Evolutionary conservation across 2,329 filamentous ascomycete species (phyloP).

Genomic region (Xylaria sp.): DNA sequence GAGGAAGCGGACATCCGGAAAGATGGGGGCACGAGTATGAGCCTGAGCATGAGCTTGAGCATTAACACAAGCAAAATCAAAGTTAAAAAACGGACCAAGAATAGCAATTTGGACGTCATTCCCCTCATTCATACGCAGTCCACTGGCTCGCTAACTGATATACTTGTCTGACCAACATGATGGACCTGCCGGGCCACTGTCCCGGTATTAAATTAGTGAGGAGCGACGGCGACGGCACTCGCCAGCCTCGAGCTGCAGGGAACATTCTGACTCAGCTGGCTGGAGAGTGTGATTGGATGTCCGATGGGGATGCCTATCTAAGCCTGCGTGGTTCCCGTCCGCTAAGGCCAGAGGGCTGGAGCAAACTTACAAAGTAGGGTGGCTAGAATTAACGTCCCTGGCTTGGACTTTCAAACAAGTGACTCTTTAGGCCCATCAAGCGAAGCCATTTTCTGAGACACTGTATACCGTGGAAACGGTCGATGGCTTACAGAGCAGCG

Average conservation of each 20-base stretch:
- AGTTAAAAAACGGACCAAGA: conserved; percentile 1
- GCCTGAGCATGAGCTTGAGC: not conserved
- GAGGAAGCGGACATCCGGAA: conserved; percentile 32
- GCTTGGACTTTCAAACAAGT: not conserved
- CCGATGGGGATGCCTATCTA: not conserved
- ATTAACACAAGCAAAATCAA: not conserved
- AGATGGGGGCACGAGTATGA: conserved; percentile 1
- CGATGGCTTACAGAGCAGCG: not conserved
- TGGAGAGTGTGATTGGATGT: not conserved
- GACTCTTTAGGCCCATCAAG: not conserved
- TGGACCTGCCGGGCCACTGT: conserved; percentile 12
- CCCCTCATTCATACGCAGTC: conserved; percentile 3
- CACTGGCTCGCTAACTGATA: conserved; percentile 1
- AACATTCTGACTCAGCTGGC: not conserved
- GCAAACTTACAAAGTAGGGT: not conserved
- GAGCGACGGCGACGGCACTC: conserved; percentile 15
- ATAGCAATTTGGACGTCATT: conserved; percentile 13
- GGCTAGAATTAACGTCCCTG: not conserved
- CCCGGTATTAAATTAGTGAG: conserved; percentile 14
- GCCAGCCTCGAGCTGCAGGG: not conserved
- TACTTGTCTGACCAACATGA: not conserved
- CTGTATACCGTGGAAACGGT: not conserved
- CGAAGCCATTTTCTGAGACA: not conserved
- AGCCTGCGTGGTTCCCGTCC: not conserved
- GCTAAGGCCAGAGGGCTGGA: conserved; percentile 1